These are phyloP conservation scores for Rhodotorula graminis DNA, from an alignment of 768 basidiomycete genomes.

Conservation along the genomic window DNA sequence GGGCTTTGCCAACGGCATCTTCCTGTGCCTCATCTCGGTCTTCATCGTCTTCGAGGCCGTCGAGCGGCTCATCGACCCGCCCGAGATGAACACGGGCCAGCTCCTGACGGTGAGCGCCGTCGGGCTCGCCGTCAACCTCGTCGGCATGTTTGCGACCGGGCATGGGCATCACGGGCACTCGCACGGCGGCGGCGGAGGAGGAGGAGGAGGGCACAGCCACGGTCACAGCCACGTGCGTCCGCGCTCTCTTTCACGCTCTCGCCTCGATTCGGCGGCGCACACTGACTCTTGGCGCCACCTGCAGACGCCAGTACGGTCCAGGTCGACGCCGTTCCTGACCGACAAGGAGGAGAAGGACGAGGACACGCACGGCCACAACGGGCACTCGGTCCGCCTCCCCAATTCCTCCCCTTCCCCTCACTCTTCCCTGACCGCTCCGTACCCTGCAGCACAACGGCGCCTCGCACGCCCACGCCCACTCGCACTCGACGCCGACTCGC, in stretches of 20 bases:
- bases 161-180: slow-evolving; percentile 44
- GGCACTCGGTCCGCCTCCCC: slow-evolving; percentile 11
- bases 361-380: slow-evolving; percentile 3
- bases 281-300: too few relatives aligned
- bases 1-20: slow-evolving; percentile 96
- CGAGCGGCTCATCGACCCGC: slow-evolving; percentile 72
- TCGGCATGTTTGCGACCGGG: slow-evolving; percentile 98
- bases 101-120: slow-evolving; percentile 80
- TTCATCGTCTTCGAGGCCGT: slow-evolving; percentile 98
- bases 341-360: slow-evolving; percentile 17
- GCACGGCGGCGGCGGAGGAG: slow-evolving; percentile 42
- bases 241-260: neutral
- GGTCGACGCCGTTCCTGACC: slow-evolving; percentile 29
- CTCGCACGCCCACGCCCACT: neutral
- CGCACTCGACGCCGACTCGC: neutral
- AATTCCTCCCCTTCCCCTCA: neutral
- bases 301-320: slow-evolving; percentile 14
- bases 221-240: neutral
- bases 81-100: slow-evolving; percentile 95
- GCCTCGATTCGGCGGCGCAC: too few relatives aligned
- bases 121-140: slow-evolving; percentile 87
- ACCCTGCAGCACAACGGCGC: slow-evolving; percentile 20
- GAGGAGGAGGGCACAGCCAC: slow-evolving; percentile 30
- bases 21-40: slow-evolving; percentile 85
- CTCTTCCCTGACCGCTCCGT: rapidly evolving